These are phyloP conservation scores for Cladosporium sp. DNA, from an alignment of 2,329 filamentous ascomycete genomes.

Conservation along the genomic window DNA sequence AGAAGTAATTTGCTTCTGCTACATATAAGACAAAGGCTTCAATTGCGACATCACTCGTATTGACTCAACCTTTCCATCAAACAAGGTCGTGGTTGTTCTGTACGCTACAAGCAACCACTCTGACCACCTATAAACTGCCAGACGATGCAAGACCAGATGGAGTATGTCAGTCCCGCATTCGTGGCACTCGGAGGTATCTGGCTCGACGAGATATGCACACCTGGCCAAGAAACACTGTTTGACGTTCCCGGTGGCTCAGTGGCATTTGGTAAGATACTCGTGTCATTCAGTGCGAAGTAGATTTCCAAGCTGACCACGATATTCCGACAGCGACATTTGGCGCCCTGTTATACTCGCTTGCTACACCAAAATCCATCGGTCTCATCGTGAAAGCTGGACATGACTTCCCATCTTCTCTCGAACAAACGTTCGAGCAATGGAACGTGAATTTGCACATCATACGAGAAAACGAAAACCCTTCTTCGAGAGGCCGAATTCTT, in stretches of 20 bases:
- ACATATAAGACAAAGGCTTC: neutral
- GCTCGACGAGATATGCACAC: conserved; percentile 34
- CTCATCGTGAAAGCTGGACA: conserved; percentile 29
- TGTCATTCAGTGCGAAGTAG: neutral
- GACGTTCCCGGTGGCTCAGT: conserved; percentile 33
- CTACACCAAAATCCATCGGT: conserved; percentile 22
- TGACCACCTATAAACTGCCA: neutral
- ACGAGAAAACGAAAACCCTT: conserved; percentile 21
- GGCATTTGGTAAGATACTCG: conserved; percentile 22
- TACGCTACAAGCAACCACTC: neutral
- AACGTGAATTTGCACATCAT: conserved; percentile 26
- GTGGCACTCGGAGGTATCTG: conserved; percentile 33
- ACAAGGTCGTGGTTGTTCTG: neutral
- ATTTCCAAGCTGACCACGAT: conserved; percentile 1
- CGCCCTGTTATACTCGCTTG: conserved; percentile 25
- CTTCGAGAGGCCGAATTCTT: conserved; percentile 30
- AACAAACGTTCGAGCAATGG: conserved; percentile 29
- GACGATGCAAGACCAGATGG: neutral
- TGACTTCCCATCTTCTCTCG: conserved; percentile 28
- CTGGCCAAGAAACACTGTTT: conserved; percentile 20
- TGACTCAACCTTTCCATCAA: neutral
- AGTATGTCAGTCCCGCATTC: conserved; percentile 4
- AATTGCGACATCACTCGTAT: neutral
- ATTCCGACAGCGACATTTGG: conserved; percentile 29
- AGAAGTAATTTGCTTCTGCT: neutral